Evolutionary conservation across 2,329 filamentous ascomycete genomes (phyloP).

Genomic region (Dryadomyces quercus-mongolicae): DNA sequence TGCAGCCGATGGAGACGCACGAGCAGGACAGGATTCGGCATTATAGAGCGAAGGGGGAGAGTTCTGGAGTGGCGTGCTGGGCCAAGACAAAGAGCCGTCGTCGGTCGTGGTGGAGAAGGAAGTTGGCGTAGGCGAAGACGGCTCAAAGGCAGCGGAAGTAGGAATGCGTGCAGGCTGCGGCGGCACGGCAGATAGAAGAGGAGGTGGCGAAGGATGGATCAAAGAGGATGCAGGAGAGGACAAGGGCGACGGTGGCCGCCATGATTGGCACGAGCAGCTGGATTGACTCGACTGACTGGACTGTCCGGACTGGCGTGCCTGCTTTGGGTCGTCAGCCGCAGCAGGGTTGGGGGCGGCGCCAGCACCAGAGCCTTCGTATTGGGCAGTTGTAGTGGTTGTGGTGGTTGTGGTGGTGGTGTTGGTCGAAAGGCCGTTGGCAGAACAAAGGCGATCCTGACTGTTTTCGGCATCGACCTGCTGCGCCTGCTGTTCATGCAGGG

Average conservation of each 20-base stretch:
- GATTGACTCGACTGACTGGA: not conserved
- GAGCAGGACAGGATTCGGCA: no score
- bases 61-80: not conserved
- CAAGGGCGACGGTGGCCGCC: not conserved
- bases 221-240: not conserved
- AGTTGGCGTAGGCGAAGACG: not conserved
- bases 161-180: not conserved
- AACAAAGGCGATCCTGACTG: slow-evolving; percentile 12
- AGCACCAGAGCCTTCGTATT: not conserved
- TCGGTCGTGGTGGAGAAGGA: not conserved
- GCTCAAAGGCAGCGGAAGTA: not conserved
- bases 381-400: not conserved
- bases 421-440: not conserved
- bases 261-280: not conserved
- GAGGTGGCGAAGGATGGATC: not conserved
- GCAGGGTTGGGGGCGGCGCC: not conserved
- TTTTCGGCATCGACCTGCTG: slow-evolving; percentile 5
- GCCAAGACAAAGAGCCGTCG: not conserved
- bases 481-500: slow-evolving; percentile 23
- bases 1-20: no score
- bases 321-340: not conserved
- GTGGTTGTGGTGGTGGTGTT: not conserved
- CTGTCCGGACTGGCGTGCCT: not conserved
- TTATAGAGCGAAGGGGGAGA: not conserved
- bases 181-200: no score